These are phyloP conservation scores for Pseudomonodictys pantanalensis DNA, from an alignment of 495 filamentous ascomycete species.

Conservation along the genomic window DNA sequence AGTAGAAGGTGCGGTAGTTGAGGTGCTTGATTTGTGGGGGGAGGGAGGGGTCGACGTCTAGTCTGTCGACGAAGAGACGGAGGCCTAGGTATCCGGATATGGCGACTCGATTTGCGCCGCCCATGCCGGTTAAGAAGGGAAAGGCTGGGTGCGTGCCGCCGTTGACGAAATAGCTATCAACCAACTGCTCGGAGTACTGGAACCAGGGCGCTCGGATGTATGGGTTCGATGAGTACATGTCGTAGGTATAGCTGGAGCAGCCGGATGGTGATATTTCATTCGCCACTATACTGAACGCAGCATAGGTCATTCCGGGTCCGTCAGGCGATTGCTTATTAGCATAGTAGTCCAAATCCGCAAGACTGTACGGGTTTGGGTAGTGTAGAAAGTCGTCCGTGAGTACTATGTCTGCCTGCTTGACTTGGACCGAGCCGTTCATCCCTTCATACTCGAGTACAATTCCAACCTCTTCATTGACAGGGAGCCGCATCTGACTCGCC, in stretches of 20 bases:
- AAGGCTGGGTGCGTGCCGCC: constrained; percentile 65
- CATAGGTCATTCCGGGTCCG: constrained; percentile 67
- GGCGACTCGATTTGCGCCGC: constrained; percentile 60
- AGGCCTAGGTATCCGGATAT: constrained; percentile 63
- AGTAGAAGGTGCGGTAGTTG: constrained; percentile 66
- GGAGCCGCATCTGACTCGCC: constrained; percentile 40
- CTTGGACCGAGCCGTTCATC: constrained; percentile 61
- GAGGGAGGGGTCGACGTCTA: constrained; percentile 58
- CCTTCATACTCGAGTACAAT: constrained; percentile 67
- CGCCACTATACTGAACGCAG: constrained; percentile 61
- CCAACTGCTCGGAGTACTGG: constrained; percentile 67
- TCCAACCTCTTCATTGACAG: constrained; percentile 42
- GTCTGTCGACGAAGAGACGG: constrained; percentile 51
- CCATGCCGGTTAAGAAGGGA: constrained; percentile 66
- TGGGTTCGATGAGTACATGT: constrained; percentile 54
- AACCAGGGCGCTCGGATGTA: constrained; percentile 57
- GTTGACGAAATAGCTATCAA: constrained; percentile 62
- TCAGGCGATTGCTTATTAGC: constrained; percentile 61
- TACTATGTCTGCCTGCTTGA: constrained; percentile 67
- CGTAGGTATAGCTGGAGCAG: constrained; percentile 63
- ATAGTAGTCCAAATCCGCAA: constrained; percentile 62
- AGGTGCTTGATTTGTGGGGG: constrained; percentile 62
- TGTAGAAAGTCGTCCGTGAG: constrained; percentile 58
- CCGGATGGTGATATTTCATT: constrained; percentile 58
- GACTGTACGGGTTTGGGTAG: constrained; percentile 55